Evolutionary conservation across 306 rosid species (phyloP).

Genomic region (Dalbergia oliveri): DNA sequence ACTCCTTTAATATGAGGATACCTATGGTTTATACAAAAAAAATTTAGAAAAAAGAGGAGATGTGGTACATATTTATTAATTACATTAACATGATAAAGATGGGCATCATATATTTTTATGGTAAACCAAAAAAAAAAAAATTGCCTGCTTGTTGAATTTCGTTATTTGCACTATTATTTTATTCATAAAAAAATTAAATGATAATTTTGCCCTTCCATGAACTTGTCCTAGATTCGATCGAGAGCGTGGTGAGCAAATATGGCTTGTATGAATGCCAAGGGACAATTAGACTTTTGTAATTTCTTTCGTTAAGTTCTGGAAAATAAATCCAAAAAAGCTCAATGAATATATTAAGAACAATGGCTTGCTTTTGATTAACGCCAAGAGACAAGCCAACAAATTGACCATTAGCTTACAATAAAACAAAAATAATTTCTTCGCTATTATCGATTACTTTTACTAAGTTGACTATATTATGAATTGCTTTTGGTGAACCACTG

Average conservation of each 20-base stretch:
- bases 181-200: no score
- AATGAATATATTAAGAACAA: neutral
- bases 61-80: no score
- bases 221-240: neutral
- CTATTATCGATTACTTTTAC: slow-evolving; percentile 3
- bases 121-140: neutral
- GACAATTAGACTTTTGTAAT: slow-evolving; percentile 38
- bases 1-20: no score
- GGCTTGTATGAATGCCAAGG: slow-evolving; percentile 41
- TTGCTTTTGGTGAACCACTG: neutral
- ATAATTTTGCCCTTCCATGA: neutral
- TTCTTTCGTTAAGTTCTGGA: neutral
- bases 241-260: slow-evolving; percentile 6
- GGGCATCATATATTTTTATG: neutral
- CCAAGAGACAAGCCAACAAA: slow-evolving; percentile 47
- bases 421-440: slow-evolving; percentile 22
- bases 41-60: no score
- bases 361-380: slow-evolving; percentile 45
- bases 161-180: neutral
- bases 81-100: no score
- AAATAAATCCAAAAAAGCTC: slow-evolving; percentile 1
- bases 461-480: neutral
- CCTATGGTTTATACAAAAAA: no score
- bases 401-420: slow-evolving; percentile 29
- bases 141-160: neutral